These are phyloP conservation scores for Crepidotus variabilis DNA, from an alignment of 768 basidiomycete species.

Conservation along the genomic window DNA sequence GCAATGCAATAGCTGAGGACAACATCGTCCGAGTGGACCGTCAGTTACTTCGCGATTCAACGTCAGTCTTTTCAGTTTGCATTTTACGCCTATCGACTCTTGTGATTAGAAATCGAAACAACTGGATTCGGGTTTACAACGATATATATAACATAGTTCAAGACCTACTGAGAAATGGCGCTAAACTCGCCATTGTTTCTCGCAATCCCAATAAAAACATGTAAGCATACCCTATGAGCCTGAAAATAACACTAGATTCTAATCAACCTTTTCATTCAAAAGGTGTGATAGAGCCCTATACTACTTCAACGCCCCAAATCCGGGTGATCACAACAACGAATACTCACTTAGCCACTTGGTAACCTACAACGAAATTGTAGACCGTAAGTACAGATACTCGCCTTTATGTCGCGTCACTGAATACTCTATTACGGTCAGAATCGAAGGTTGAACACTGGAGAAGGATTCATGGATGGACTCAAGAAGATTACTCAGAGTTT, in stretches of 20 bases:
- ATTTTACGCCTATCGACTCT: too few relatives aligned
- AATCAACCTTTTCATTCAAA: not conserved
- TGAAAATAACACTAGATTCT: not conserved
- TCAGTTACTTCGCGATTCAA: not conserved
- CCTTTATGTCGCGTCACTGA: not conserved
- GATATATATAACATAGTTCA: not conserved
- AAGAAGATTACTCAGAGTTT: not conserved
- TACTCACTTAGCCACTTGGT: not conserved
- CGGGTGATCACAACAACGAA: not conserved
- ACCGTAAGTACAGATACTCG: not conserved
- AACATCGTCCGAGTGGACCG: not conserved
- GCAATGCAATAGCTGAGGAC: not conserved
- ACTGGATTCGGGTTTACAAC: not conserved
- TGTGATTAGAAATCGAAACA: not conserved
- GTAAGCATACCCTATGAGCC: not conserved
- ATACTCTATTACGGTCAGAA: not conserved
- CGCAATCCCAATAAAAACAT: not conserved
- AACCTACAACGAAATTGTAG: not conserved
- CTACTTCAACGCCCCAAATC: not conserved
- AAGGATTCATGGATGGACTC: not conserved
- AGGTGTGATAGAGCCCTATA: constrained; percentile 1
- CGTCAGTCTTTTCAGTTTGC: not conserved
- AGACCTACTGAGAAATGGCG: not conserved
- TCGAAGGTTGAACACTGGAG: not conserved
- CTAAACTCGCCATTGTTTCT: not conserved